Conservation (phyloP, 2,329 filamentous ascomycete genomes). For the Xylariaceae sp. region DNA sequence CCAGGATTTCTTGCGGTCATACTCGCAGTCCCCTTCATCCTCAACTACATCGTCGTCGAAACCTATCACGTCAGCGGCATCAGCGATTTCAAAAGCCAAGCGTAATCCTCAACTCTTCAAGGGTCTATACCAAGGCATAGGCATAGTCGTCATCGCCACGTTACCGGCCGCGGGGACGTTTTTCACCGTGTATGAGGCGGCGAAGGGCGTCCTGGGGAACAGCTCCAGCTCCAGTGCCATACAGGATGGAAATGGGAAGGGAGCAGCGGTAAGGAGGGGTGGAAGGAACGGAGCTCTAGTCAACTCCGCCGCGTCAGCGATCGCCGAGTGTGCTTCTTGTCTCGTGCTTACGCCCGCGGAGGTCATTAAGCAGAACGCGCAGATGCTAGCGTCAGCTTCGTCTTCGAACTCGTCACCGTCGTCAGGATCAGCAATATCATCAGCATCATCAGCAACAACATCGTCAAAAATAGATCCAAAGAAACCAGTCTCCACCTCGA, state of each 20-base stretch:
- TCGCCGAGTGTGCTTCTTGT: slow-evolving; percentile 80
- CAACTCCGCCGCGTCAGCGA: slow-evolving; percentile 70
- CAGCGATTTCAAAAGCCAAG: too few relatives aligned
- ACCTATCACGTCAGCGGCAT: too few relatives aligned
- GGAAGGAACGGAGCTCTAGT: too few relatives aligned
- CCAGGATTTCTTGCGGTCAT: slow-evolving; percentile 67
- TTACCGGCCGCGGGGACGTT: slow-evolving; percentile 81
- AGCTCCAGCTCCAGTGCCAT: slow-evolving; percentile 41
- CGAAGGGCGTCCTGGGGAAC: slow-evolving; percentile 59
- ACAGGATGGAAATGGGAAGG: slow-evolving; percentile 33
- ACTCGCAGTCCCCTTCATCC: slow-evolving; percentile 61
- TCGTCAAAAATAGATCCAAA: too few relatives aligned
- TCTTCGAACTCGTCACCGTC: too few relatives aligned
- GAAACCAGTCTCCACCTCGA: too few relatives aligned
- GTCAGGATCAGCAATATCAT: too few relatives aligned
- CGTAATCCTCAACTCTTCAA: slow-evolving; percentile 50
- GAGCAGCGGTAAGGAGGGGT: too few relatives aligned
- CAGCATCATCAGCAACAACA: slow-evolving; percentile 13
- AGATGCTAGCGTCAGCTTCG: slow-evolving; percentile 59
- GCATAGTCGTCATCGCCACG: slow-evolving; percentile 79
- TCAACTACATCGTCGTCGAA: slow-evolving; percentile 48
- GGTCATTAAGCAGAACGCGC: slow-evolving; percentile 90
- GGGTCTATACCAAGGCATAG: slow-evolving; percentile 83
- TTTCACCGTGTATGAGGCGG: slow-evolving; percentile 83
- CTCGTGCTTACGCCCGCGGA: slow-evolving; percentile 84